phyloP scores from a whole-genome alignment of 176 grass and related monocot genomes.

The Thinopyrum elongatum region DNA sequence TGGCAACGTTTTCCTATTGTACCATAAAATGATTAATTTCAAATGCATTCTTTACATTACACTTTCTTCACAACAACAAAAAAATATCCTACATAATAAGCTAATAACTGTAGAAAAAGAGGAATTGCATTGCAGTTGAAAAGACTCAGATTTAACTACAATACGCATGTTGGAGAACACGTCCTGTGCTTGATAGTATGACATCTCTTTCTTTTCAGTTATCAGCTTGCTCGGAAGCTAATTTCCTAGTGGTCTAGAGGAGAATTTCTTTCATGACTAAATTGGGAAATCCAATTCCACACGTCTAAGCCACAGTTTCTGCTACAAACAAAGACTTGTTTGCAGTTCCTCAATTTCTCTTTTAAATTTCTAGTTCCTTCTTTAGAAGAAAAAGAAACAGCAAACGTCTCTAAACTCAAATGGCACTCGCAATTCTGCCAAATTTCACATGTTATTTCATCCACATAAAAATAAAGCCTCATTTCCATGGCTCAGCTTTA shows the following conservation, averaged over 20 bases:
- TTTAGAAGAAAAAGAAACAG: neutral
- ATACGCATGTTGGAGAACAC: neutral
- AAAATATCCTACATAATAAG: neutral
- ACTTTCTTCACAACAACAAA: conserved; percentile 7
- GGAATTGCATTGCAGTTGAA: neutral
- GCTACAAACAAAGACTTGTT: neutral
- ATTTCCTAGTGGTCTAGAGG: neutral
- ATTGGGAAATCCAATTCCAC: neutral
- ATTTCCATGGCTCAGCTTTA: neutral
- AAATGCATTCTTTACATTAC: neutral
- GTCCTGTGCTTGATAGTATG: neutral
- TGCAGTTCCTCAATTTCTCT: neutral
- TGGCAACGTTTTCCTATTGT: neutral
- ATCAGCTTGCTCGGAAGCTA: neutral
- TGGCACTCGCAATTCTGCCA: neutral
- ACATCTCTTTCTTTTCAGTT: conserved; percentile 6
- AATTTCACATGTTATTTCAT: neutral
- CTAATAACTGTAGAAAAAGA: neutral
- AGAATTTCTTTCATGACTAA: neutral
- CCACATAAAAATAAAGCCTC: neutral
- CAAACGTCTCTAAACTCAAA: neutral
- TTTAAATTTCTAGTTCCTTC: neutral
- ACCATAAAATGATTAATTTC: neutral
- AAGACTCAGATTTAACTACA: neutral
- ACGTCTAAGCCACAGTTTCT: neutral